Base-by-base conservation (phyloP, 331 rosid genomes). In the Malus hybrid region DNA sequence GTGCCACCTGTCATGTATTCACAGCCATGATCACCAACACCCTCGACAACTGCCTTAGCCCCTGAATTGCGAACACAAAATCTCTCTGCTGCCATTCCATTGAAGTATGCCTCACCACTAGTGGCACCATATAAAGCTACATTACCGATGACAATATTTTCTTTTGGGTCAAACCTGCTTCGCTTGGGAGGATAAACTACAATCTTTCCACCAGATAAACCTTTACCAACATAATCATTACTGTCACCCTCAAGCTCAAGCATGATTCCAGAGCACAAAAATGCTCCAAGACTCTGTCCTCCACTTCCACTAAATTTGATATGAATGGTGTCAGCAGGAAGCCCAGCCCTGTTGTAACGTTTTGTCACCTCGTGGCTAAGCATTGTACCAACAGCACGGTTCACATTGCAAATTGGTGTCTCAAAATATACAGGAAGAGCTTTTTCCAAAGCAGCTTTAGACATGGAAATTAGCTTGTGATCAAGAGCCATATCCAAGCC, bases 51-150 rank as follows among this genome's bases (percentile, higher is more conserved):
- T 30, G 97, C 92, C 81, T 63, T 88, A 20, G 99, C 97, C 78
- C 99, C 99, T 4, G 97, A 94, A 81, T 94, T 94, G 44, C 99
- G 97, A 42, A 94, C 99, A 63, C 91, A 94, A 82, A 94, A 94
- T 79, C 99, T 90, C 87, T 94, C 96, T n/a, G 99, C 99, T 65
- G 99, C 99, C 99, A 94, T 92, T 75, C 97, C 99, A 78, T 92
- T 88, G 92, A 94, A 92, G 83, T 94, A 94, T 9, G 99, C 97
- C 83, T 94, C 96, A 10, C 99, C 99, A 68, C 83, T 39, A 34
- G 96, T 94, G 55, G 99, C 97, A 65, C 99, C 99, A 75, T 94
- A 94, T 52, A 94, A 88, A 28, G 97, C 97, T 77, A 94, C 99
- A 73, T 94, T 94, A 72, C 99, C 99, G 44, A 94, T 92, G 19